Percentiles rank a stretch among this genome's conserved stretches.
phyloP scores from a whole-genome alignment of 345 rosid species.

The Populus ilicifolia region DNA sequence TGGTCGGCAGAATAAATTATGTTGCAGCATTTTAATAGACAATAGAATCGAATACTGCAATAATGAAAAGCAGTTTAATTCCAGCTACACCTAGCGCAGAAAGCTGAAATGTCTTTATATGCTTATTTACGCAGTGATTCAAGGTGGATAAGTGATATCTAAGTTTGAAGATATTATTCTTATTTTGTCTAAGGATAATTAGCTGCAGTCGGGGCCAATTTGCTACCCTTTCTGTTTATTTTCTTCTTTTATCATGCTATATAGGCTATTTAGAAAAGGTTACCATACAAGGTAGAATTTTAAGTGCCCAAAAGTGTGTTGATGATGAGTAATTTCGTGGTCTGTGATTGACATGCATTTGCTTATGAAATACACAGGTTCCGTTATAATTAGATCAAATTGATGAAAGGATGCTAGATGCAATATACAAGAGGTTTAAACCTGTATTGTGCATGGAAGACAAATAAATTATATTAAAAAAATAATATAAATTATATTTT shows the following conservation, averaged over 20 bases:
- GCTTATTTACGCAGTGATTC: neutral
- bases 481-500: too few relatives aligned
- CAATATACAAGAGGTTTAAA: slow-evolving; percentile 81
- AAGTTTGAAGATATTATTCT: neutral
- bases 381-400: slow-evolving; percentile 77
- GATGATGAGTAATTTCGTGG: neutral
- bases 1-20: neutral
- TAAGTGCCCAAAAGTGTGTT: neutral
- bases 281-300: neutral
- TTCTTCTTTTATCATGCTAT: too few relatives aligned
- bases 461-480: slow-evolving; percentile 42
- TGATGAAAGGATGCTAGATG: slow-evolving; percentile 92
- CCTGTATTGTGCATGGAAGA: slow-evolving; percentile 75
- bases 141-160: neutral
- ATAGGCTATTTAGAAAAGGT: neutral
- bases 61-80: neutral
- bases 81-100: too few relatives aligned
- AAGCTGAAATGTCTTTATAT: neutral
- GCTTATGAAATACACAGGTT: slow-evolving; percentile 39
- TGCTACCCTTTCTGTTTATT: too few relatives aligned
- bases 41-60: neutral
- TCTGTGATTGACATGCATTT: neutral
- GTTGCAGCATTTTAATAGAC: neutral
- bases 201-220: neutral
- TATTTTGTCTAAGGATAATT: neutral